Conservation (phyloP, 2,329 filamentous ascomycete species). For the Aureobasidium namibiae region DNA sequence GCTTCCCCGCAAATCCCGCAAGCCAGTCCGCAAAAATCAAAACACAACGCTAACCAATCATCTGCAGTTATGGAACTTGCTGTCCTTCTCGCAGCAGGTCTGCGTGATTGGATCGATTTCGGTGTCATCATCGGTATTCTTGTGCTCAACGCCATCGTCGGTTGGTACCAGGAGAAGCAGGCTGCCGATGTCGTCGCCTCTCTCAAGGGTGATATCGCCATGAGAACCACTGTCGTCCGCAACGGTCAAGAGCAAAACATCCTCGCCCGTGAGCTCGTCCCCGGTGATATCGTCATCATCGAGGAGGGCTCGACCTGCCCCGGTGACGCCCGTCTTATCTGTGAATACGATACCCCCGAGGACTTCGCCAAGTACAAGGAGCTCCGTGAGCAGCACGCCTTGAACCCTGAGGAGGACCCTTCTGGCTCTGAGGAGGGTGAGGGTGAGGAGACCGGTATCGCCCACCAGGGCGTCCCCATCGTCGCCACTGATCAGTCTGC, state of each 20-base stretch:
- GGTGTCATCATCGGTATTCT: conserved; percentile 72
- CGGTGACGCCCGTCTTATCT: conserved; percentile 63
- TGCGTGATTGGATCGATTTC: conserved; percentile 68
- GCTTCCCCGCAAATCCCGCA: conserved; percentile 12
- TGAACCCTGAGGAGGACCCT: conserved; percentile 49
- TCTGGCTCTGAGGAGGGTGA: conserved; percentile 50
- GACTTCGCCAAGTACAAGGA: conserved; percentile 60
- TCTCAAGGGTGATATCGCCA: conserved; percentile 70
- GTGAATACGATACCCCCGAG: conserved; percentile 60
- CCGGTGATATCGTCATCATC: conserved; percentile 66
- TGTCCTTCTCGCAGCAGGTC: conserved; percentile 64
- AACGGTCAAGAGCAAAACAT: conserved; percentile 61
- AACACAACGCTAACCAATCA: conserved; percentile 13
- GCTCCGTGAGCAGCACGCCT: conserved; percentile 46
- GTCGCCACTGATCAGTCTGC: conserved; percentile 70
- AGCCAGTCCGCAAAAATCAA: background rate
- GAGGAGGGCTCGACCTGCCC: conserved; percentile 66
- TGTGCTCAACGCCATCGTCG: conserved; percentile 64
- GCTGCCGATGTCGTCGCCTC: conserved; percentile 67
- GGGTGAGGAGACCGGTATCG: conserved; percentile 50
- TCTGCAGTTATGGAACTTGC: conserved; percentile 65
- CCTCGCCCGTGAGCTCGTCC: conserved; percentile 65
- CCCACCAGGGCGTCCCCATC: conserved; percentile 57
- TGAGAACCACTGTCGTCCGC: conserved; percentile 61
- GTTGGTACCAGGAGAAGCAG: conserved; percentile 77